A percentile compares a stretch with the other conserved stretches of the same genome.
Evolutionary conservation across 192 early-diverging fungal species (phyloP).

Genomic region (Glomus cerebriforme): DNA sequence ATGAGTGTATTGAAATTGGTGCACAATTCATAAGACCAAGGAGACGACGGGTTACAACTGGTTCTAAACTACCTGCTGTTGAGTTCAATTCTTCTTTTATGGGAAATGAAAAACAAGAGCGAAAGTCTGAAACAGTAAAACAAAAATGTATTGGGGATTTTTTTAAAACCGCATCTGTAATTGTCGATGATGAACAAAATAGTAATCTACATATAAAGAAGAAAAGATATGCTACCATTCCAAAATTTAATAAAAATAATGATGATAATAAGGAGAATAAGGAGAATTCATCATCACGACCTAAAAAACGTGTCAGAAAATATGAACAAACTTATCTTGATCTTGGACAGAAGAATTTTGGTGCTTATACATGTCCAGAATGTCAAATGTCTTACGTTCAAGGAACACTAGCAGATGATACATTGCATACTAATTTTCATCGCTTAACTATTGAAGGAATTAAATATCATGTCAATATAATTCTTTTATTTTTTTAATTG

Average conservation of each 20-base stretch:
- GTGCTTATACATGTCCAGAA: conserved; percentile 42
- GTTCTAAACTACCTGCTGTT: background rate
- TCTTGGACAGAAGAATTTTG: conserved; percentile 37
- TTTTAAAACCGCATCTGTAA: background rate
- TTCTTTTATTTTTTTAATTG: background rate
- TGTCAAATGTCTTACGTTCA: conserved; percentile 49
- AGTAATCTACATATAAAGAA: background rate
- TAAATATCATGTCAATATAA: conserved; percentile 37
- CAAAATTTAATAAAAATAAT: background rate
- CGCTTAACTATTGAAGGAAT: conserved; percentile 41
- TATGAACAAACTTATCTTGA: conserved; percentile 32
- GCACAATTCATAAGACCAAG: background rate
- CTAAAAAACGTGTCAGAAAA: background rate
- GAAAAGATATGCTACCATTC: background rate
- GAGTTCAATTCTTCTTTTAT: background rate
- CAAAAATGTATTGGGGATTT: conserved; percentile 14
- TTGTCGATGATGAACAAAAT: background rate
- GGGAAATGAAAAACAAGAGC: background rate
- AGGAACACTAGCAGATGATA: conserved; percentile 45
- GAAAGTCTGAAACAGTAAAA: background rate
- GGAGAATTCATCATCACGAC: background rate
- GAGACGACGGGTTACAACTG: background rate
- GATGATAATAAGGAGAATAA: background rate
- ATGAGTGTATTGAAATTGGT: background rate
- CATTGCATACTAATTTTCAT: conserved; percentile 47